Conservation (phyloP, 2,329 filamentous ascomycete species). For the Arthroderma uncinatum region DNA sequence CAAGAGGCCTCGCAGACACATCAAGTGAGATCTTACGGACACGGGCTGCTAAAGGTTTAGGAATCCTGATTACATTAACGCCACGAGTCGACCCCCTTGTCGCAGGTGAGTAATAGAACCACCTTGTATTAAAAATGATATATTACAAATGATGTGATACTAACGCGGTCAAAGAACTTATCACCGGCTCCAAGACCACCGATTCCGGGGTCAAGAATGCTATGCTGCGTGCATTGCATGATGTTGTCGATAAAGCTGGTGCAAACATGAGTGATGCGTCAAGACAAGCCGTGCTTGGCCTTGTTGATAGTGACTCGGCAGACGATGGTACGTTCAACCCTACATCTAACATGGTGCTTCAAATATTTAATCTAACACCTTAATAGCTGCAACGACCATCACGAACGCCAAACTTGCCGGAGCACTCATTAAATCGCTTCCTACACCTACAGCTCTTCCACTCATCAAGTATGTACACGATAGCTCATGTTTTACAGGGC, state of each 20-base stretch:
- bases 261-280: conserved; percentile 89
- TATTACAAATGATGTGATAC: background rate
- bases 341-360: background rate
- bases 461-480: conserved; percentile 43
- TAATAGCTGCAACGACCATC: conserved; percentile 58
- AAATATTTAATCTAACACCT: conserved; percentile 13
- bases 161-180: conserved; percentile 51
- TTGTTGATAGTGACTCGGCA: conserved; percentile 78
- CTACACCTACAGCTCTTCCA: conserved; percentile 53
- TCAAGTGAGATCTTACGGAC: conserved; percentile 79
- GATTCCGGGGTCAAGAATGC: conserved; percentile 82
- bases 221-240: conserved; percentile 93
- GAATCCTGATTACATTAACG: conserved; percentile 89
- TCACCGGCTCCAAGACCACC: conserved; percentile 85
- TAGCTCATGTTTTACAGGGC: background rate
- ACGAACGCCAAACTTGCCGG: conserved; percentile 85
- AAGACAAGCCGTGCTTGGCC: conserved; percentile 66
- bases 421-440: conserved; percentile 76
- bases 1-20: conserved; percentile 85
- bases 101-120: conserved; percentile 32
- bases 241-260: conserved; percentile 91
- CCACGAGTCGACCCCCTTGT: conserved; percentile 93
- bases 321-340: conserved; percentile 50
- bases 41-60: conserved; percentile 83
- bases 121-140: background rate